Conservation (phyloP, 768 basidiomycete species). For the Xerocomellus chrysenteron region DNA sequence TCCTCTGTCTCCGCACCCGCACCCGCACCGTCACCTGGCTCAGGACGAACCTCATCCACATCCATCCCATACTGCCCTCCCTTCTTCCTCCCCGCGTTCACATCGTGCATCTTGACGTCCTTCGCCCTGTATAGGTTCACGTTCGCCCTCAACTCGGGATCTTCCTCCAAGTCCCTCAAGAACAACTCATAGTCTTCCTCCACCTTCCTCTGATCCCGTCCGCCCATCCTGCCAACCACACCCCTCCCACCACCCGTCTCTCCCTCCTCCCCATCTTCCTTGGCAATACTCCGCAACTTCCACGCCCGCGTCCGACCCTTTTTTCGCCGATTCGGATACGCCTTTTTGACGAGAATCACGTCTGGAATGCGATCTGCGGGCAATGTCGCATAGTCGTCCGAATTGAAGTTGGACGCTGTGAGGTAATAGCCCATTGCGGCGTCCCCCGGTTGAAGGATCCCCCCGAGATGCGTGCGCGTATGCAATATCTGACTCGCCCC, state of each 20-base stretch:
- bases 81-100: constrained; percentile 21
- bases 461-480: constrained; percentile 95
- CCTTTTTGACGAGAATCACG: constrained; percentile 91
- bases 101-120: constrained; percentile 53
- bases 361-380: constrained; percentile 75
- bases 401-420: constrained; percentile 90
- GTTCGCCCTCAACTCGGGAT: constrained; percentile 81
- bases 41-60: constrained; percentile 50
- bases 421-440: constrained; percentile 90
- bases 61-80: constrained; percentile 53
- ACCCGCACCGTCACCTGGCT: constrained; percentile 20
- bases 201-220: constrained; percentile 87
- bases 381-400: constrained; percentile 74
- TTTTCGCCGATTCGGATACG: constrained; percentile 91
- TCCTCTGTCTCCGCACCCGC: constrained; percentile 35
- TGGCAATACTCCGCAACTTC: constrained; percentile 90
- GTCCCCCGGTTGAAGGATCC: constrained; percentile 91
- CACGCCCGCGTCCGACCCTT: constrained; percentile 83
- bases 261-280: constrained; percentile 85
- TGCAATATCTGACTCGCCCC: constrained; percentile 81
- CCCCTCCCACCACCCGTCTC: constrained; percentile 77
- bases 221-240: constrained; percentile 88
- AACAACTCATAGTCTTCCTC: constrained; percentile 97
- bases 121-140: constrained; percentile 85
- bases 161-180: constrained; percentile 91